A percentile compares a stretch with the other conserved stretches of the same genome.
phyloP scores from a whole-genome alignment of 2,329 filamentous ascomycete species.

The Pleomassaria siparia region DNA sequence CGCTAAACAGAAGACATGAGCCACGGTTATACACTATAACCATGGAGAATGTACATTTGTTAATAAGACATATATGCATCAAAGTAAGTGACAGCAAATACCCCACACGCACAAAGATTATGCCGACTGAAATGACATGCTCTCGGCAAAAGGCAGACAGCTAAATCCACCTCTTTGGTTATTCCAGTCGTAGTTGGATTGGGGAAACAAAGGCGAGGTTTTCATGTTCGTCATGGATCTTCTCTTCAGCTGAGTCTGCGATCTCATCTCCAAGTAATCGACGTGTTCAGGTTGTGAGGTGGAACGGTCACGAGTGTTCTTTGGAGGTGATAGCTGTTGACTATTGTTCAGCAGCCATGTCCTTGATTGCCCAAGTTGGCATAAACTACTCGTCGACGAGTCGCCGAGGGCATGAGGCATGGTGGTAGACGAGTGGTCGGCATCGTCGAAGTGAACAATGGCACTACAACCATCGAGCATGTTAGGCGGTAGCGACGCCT shows the following conservation, averaged over 20 bases:
- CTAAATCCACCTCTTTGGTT: no score
- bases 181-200: no score
- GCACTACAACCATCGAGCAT: not conserved
- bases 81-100: no score
- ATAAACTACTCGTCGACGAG: no score
- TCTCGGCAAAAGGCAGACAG: no score
- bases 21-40: no score
- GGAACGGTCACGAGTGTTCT: slow-evolving; percentile 1
- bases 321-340: not conserved
- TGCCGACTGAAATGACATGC: no score
- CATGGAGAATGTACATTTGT: no score
- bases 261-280: not conserved
- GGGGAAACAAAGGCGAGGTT: not conserved
- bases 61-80: no score
- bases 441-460: not conserved
- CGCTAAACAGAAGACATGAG: no score
- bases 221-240: not conserved
- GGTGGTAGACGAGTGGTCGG: not conserved
- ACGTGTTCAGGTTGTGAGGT: slow-evolving; percentile 6
- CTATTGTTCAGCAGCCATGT: not conserved
- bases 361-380: not conserved
- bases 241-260: not conserved
- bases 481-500: not conserved
- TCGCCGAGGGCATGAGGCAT: not conserved
- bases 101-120: no score